Evolutionary conservation across 2,329 filamentous ascomycete genomes (phyloP), one percentile per base, ranked within the genome.

Genomic region (Aspergillus phoenicis): DNA sequence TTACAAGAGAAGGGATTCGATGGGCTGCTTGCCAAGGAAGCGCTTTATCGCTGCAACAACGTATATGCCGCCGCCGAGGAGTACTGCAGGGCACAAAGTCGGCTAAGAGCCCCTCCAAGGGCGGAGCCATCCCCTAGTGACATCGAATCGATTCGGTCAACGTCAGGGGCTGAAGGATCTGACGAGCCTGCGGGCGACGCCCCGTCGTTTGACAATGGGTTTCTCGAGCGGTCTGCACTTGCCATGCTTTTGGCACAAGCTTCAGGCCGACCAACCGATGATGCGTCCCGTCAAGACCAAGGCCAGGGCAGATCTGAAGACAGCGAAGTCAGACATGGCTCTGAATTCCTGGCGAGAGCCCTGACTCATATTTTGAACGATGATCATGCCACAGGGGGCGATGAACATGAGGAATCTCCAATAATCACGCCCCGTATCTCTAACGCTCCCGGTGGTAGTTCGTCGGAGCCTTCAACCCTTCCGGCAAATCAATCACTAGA

Each of bases 31-130:
- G 89, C 85, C 6, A 83, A 85, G 33, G 94, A 98, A 76, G 93
- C 91, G 30, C 79, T 95, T 0, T 97, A 91, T 74, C 87, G 94
- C 58, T 91, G 91, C 69, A 90, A 91, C 70, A 91, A 91, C 59
- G 84, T 84, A 57, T 69, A 77, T 4, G 73, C 79, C 2, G 78
- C 81, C 26, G 87, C 91, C 6, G 80, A 82, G 36, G 90, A 95
- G 59, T 98, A 98, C 73, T 95, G 91, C 71, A 82, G 81, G 59
- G 85, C 87, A 13, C 85, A 90, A 62, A 79, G 76, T 51, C 80
- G 83, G 58, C 82, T 86, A 47, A 75, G 84, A 56, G 82, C 84
- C 57, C 85, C 88, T 24, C 78, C 82, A 5, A 84, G 89, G 43
- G 86, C 91, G 64, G 88, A 89, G 3, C 85, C 94, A 11, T 89